Percentiles rank a stretch among this genome's conserved stretches.
Evolutionary conservation across 2,329 filamentous ascomycete species (phyloP).

Genomic region (Esteya vermicola): DNA sequence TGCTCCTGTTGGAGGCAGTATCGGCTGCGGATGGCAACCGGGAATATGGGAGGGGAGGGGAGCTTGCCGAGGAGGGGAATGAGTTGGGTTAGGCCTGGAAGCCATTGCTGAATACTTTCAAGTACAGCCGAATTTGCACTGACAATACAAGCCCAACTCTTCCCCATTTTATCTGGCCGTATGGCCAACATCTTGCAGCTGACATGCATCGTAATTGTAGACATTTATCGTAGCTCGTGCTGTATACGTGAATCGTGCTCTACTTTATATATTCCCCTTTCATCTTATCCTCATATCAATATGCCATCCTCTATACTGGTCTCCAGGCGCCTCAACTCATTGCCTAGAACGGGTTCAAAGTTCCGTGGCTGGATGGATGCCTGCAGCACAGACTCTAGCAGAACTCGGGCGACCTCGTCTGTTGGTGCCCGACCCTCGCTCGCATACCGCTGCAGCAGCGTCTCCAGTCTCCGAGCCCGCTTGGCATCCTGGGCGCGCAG

Average conservation of each 20-base stretch:
- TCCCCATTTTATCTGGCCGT: too few species aligned
- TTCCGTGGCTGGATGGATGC: conserved; percentile 2
- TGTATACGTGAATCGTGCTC: too few species aligned
- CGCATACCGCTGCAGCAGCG: neutral
- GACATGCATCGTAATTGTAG: too few species aligned
- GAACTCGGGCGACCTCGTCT: neutral
- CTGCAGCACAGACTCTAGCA: conserved; percentile 2
- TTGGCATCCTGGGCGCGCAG: neutral
- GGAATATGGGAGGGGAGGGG: neutral
- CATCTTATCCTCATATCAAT: too few species aligned
- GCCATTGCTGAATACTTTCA: too few species aligned
- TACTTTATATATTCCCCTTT: too few species aligned
- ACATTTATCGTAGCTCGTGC: too few species aligned
- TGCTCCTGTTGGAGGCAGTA: neutral
- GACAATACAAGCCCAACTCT: too few species aligned
- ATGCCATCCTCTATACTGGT: neutral
- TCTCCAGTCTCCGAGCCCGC: neutral
- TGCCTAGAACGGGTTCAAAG: neutral
- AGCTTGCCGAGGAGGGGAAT: neutral
- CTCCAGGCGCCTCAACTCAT: neutral
- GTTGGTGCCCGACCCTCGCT: neutral
- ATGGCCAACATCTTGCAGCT: too few species aligned
- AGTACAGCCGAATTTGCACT: too few species aligned
- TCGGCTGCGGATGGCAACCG: neutral
- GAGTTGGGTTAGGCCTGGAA: too few species aligned